These are phyloP conservation scores for Chlamydomonas sp. DNA, from an alignment of 139 green algal genomes.

Conservation along the genomic window DNA sequence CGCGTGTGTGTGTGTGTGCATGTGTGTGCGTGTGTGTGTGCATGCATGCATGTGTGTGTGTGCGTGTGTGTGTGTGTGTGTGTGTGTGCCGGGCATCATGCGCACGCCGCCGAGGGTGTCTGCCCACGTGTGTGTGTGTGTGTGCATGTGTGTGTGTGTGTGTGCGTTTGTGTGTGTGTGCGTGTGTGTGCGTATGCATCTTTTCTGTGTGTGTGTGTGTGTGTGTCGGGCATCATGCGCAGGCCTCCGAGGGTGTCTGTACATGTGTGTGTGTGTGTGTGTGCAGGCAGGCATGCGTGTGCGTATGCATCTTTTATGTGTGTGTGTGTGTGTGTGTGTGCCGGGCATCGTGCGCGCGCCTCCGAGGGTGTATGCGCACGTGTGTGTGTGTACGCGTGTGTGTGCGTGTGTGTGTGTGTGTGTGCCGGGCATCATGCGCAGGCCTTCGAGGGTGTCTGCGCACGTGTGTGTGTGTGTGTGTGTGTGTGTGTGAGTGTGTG, in stretches of 20 bases:
- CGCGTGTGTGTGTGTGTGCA: neutral
- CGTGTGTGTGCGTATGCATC: no score
- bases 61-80: neutral
- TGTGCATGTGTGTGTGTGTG: conserved; percentile 4
- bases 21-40: neutral
- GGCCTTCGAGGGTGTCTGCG: neutral
- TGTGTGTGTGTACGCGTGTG: neutral
- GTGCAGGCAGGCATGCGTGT: no score
- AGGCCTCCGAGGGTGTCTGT: no score
- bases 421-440: conserved; percentile 61
- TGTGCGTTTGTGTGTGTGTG: no score
- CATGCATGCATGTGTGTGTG: neutral
- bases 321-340: no score
- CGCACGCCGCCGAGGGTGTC: neutral
- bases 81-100: neutral
- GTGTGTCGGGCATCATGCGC: no score
- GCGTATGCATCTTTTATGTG: no score
- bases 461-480: neutral
- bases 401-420: neutral
- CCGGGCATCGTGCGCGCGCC: no score
- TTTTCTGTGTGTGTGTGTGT: no score
- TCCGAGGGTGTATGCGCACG: no score
- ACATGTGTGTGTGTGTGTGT: no score
- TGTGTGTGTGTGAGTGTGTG: neutral
- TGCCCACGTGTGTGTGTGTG: no score